phyloP scores from a whole-genome alignment of 2,329 filamentous ascomycete species.

The Colletotrichum zoysiae region DNA sequence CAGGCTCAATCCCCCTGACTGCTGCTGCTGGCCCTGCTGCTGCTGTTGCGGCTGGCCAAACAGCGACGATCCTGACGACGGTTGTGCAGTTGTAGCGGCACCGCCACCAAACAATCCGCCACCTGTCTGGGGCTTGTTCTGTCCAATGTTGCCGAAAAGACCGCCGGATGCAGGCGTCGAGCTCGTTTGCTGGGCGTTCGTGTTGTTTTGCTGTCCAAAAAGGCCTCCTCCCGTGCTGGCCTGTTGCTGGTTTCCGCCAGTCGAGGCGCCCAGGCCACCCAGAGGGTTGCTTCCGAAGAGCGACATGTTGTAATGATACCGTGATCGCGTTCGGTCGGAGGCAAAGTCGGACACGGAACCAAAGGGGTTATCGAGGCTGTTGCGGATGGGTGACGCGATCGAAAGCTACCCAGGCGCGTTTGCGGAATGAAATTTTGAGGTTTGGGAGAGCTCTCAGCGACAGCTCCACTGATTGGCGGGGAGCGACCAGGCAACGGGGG shows the following conservation, averaged over 20 bases:
- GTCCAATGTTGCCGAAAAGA: slow-evolving; percentile 41
- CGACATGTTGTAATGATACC: slow-evolving; percentile 34
- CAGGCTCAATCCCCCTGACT: slow-evolving; percentile 30
- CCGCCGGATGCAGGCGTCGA: slow-evolving; percentile 46
- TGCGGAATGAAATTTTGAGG: slow-evolving; percentile 38
- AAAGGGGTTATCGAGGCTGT: slow-evolving; percentile 3
- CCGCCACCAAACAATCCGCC: slow-evolving; percentile 51
- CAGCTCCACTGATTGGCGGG: slow-evolving; percentile 42
- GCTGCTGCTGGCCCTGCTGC: slow-evolving; percentile 44
- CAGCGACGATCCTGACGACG: slow-evolving; percentile 39
- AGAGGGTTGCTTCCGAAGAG: slow-evolving; percentile 43
- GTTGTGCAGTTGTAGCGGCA: slow-evolving; percentile 39
- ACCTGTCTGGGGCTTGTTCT: slow-evolving; percentile 46
- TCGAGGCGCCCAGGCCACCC: slow-evolving; percentile 43
- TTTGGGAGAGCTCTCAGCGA: slow-evolving; percentile 39
- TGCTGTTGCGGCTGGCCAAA: slow-evolving; percentile 44
- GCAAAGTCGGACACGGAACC: slow-evolving; percentile 20
- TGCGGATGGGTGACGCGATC: slow-evolving; percentile 19
- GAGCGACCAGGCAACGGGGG: slow-evolving; percentile 40
- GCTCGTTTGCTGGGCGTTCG: slow-evolving; percentile 40
- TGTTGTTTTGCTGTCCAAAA: slow-evolving; percentile 42
- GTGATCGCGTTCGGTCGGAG: slow-evolving; percentile 19
- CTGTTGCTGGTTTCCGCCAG: slow-evolving; percentile 31
- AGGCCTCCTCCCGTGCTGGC: slow-evolving; percentile 40
- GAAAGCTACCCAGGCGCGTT: slow-evolving; percentile 30